These are phyloP conservation scores for Malus hybrid DNA, from an alignment of 331 rosid genomes.

Conservation along the genomic window DNA sequence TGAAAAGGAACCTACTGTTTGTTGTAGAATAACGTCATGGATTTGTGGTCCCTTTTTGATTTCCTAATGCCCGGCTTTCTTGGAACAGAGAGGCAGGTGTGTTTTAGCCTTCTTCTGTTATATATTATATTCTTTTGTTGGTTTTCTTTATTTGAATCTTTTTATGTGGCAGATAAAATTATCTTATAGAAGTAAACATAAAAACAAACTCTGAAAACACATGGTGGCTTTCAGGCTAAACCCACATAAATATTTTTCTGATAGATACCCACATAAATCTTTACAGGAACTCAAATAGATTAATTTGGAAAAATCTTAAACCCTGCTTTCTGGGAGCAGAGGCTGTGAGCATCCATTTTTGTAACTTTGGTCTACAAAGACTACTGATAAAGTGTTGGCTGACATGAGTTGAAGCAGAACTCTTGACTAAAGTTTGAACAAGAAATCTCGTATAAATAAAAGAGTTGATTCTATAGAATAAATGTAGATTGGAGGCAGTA, in stretches of 20 bases:
- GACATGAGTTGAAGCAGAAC: background rate
- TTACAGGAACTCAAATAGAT: background rate
- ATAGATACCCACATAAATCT: background rate
- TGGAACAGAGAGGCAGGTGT: conserved; percentile 97
- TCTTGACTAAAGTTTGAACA: background rate
- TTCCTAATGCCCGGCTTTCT: conserved; percentile 99
- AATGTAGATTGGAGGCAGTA: background rate
- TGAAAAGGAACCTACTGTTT: conserved; percentile 19
- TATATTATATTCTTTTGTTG: background rate
- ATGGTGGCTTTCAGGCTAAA: background rate
- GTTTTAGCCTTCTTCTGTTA: background rate
- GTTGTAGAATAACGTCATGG: conserved; percentile 96
- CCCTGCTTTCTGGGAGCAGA: background rate
- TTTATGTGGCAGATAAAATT: background rate
- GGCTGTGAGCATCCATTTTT: background rate
- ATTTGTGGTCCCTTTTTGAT: conserved; percentile 98
- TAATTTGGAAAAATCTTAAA: background rate
- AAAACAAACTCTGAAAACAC: background rate
- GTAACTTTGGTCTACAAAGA: background rate
- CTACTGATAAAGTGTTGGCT: background rate
- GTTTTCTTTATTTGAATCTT: background rate
- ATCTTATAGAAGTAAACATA: background rate
- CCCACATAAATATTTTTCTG: background rate
- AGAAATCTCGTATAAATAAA: background rate
- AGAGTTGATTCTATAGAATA: background rate